Evolutionary conservation across 495 filamentous ascomycete species (phyloP).

Genomic region (Trichoderma asperelloides): DNA sequence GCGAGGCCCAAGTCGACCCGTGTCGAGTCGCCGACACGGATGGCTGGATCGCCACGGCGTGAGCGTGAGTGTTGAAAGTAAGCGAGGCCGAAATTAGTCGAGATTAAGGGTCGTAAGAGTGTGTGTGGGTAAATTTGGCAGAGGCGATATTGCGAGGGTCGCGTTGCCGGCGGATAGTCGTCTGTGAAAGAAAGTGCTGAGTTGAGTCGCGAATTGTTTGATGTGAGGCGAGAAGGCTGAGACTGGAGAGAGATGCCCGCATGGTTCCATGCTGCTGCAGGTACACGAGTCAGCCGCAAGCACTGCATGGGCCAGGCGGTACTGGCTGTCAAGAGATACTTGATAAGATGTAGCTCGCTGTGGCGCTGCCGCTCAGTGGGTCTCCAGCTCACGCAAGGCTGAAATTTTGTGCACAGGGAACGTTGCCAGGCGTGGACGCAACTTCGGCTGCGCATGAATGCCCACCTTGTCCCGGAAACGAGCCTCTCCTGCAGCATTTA

Average conservation of each 20-base stretch:
- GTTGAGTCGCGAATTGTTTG: background rate
- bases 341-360: background rate
- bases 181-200: background rate
- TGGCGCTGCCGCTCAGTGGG: background rate
- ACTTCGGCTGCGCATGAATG: background rate
- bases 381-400: background rate
- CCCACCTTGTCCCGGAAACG: background rate
- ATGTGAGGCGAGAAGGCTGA: conserved; percentile 21
- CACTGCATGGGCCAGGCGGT: background rate
- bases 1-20: background rate
- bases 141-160: background rate
- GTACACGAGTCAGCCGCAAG: background rate
- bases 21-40: background rate
- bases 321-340: background rate
- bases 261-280: background rate
- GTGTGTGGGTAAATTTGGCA: background rate
- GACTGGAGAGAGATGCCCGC: background rate
- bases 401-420: conserved; percentile 3
- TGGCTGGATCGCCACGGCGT: background rate
- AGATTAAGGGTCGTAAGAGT: background rate
- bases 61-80: background rate
- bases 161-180: background rate
- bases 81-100: background rate
- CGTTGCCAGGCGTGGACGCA: background rate
- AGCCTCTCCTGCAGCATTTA: background rate